Evolutionary conservation across 2,329 filamentous ascomycete species (phyloP).

Genomic region (Fusarium beomiforme): DNA sequence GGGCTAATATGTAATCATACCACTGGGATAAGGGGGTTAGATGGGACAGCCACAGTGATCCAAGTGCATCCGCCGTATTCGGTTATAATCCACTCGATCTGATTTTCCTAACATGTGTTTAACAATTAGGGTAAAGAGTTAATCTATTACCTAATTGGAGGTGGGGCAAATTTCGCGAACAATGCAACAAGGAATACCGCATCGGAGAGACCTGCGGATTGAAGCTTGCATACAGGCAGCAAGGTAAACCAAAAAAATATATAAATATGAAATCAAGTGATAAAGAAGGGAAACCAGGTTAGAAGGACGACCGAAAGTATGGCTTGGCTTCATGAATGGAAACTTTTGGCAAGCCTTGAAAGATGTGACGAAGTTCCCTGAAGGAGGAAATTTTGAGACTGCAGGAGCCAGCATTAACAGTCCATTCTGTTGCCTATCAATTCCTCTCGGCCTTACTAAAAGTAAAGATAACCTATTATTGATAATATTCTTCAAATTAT

Average conservation of each 20-base stretch:
- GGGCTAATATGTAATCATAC: too few relatives aligned
- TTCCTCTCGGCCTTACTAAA: neutral
- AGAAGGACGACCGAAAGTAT: conserved; percentile 6
- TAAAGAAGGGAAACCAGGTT: neutral
- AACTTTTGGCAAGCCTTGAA: neutral
- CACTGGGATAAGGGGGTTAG: too few relatives aligned
- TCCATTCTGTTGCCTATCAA: neutral
- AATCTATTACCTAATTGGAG: too few relatives aligned
- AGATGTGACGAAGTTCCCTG: neutral
- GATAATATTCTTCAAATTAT: neutral
- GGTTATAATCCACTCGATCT: too few relatives aligned
- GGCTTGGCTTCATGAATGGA: neutral
- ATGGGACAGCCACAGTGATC: too few relatives aligned
- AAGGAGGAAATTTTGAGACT: neutral
- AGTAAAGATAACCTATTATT: neutral
- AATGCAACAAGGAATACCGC: conserved; percentile 82
- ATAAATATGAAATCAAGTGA: neutral
- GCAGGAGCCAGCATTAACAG: neutral
- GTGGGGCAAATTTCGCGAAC: conserved; percentile 70
- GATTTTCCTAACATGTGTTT: too few relatives aligned
- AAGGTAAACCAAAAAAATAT: neutral
- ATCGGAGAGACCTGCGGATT: too few relatives aligned
- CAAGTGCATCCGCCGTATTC: too few relatives aligned
- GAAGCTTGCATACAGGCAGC: conserved; percentile 64
- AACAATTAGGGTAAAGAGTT: too few relatives aligned